Evolutionary conservation across 306 rosid genomes (phyloP).

Genomic region (Medicago lupulina): DNA sequence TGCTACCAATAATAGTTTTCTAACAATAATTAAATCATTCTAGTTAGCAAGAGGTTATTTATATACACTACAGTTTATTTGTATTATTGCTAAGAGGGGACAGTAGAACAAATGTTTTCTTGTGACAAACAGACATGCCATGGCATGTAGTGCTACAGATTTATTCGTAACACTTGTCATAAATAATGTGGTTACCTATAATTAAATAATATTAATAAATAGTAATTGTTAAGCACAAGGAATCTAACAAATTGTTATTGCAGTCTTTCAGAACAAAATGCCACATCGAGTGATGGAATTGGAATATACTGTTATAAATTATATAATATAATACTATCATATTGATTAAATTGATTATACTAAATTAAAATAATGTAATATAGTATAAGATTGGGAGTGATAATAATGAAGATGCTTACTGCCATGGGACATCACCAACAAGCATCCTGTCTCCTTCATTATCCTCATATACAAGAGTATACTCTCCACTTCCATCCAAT

Average conservation of each 20-base stretch:
- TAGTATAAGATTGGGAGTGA: slow-evolving; percentile 35
- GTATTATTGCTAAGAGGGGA: slow-evolving; percentile 38
- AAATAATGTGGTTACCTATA: slow-evolving; percentile 26
- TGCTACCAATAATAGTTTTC: slow-evolving; percentile 29
- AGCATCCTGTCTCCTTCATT: slow-evolving; percentile 99
- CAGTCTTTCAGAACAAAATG: slow-evolving; percentile 8
- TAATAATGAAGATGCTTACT: slow-evolving; percentile 72
- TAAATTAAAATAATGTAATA: background rate
- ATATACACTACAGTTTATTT: slow-evolving; percentile 22
- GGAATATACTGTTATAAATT: background rate
- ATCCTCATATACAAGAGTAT: slow-evolving; percentile 97
- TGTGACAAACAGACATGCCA: slow-evolving; percentile 46
- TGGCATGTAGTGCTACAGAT: slow-evolving; percentile 44
- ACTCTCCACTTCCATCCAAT: slow-evolving; percentile 95
- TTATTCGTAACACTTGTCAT: slow-evolving; percentile 36
- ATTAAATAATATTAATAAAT: slow-evolving; percentile 24
- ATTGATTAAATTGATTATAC: slow-evolving; percentile 14
- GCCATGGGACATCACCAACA: slow-evolving; percentile 99
- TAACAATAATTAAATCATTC: slow-evolving; percentile 19
- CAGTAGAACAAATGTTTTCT: slow-evolving; percentile 38
- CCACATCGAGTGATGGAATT: slow-evolving; percentile 27
- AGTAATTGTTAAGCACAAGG: slow-evolving; percentile 42
- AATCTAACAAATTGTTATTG: slow-evolving; percentile 47
- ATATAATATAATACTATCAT: slow-evolving; percentile 6
- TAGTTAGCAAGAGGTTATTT: background rate